Base-by-base conservation (phyloP, 139 green algal species). In the Chlamydomonas sphaeroides region DNA sequence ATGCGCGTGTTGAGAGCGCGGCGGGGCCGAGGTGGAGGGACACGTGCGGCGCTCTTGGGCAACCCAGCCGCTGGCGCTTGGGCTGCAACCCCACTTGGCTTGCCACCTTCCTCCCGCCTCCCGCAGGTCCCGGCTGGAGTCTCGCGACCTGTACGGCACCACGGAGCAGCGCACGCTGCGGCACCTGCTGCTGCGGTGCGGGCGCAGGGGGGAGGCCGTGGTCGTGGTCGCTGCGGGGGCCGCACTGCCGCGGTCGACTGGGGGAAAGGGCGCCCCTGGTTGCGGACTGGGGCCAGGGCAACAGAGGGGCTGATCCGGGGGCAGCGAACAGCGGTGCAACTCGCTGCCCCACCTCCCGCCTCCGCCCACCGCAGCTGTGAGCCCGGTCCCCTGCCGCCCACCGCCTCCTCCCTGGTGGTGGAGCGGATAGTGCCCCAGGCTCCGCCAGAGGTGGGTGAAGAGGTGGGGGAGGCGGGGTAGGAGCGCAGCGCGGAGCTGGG, bases 151-250 rank as follows among this genome's bases (percentile, higher is more conserved):
- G 61, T 68, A 73, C 53, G 68, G 59, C 35, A 73, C 39, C 21
- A 80, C 63, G 33, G 81, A 88, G 25, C 57, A 86, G 53, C 79
- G 84, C 42, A 88, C 85, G 20, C 66, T 93, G 42, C 36, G 63
- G 30, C 89, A 93, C 85, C 80, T 93, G 65, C 84, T 93, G 69
- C 83, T 91, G 57, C 65, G 86, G 71, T 67, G 41, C 1, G 32
- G 8, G 25, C 5, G 68, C 28, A 21, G 21, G 32, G 18, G 65
- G 28, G 57, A 17, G 14, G 5, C 26, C 5, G 26, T 36, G 5
- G 26, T 65, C 6, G 4, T 65, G 26, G 25, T 6, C 5, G 57
- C 57, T 65, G 57, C 2, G 26, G 57, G 26, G 25, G 28, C 5
- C 11, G 51, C 20, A 17, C 20, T 30, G 17, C 51, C 4, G 14